Conservation (phyloP, 1,139 yeast genomes). For the Geotrichum cucujoidarum region DNA sequence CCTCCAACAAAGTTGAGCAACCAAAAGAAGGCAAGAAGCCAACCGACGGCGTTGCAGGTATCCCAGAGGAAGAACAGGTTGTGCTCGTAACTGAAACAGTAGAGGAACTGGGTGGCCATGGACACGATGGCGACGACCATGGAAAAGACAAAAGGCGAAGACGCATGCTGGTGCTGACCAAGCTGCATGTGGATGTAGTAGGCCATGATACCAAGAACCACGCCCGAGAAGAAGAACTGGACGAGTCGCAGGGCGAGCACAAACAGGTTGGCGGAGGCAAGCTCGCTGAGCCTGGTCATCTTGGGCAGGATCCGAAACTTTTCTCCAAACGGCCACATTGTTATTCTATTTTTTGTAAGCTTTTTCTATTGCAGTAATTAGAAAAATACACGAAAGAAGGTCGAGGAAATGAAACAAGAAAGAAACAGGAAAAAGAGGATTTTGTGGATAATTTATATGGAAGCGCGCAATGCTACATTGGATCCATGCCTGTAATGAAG, state of each 20-base stretch:
- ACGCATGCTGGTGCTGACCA: conserved; percentile 23
- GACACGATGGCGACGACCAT: conserved; percentile 30
- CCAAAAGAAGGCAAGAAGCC: conserved; percentile 34
- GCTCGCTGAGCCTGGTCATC: conserved; percentile 2
- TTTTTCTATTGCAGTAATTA: too few species aligned
- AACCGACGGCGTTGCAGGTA: conserved; percentile 27
- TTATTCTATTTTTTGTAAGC: too few species aligned
- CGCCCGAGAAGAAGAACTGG: conserved; percentile 35
- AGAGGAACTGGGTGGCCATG: conserved; percentile 31
- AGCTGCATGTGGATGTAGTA: conserved; percentile 29
- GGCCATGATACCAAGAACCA: conserved; percentile 33
- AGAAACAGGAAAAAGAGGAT: neutral
- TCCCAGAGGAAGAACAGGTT: conserved; percentile 31
- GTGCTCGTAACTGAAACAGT: conserved; percentile 31
- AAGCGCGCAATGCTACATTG: too few species aligned
- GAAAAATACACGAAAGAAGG: too few species aligned
- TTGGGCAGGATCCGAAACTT: neutral
- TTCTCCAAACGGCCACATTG: neutral
- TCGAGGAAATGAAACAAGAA: neutral
- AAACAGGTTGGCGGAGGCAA: conserved; percentile 33
- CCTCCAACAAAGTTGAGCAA: conserved; percentile 26
- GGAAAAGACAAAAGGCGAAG: conserved; percentile 31
- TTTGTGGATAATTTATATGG: neutral
- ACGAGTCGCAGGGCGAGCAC: conserved; percentile 31
- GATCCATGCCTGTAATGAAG: too few species aligned